Base-by-base conservation (phyloP, 768 basidiomycete species). In the Lactarius indigo region DNA sequence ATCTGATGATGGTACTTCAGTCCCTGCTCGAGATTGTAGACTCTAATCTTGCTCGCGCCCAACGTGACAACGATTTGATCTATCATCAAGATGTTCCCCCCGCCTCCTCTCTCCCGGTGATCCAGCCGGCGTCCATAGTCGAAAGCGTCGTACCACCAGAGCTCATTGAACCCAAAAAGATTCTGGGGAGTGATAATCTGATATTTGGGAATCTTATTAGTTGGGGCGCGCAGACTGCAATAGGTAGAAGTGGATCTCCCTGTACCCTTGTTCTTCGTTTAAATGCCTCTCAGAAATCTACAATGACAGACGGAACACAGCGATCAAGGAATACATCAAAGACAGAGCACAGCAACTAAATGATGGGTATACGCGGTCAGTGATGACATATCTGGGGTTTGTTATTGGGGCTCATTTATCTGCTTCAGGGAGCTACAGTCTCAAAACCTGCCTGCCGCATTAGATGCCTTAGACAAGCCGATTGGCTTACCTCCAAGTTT, bases 31-130 rank as follows among this genome's bases (percentile, higher is more conserved):
- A 89, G 56, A 87, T 80, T 9, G 79, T 97, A 30, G 84, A 89
- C 70, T 86, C 84, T 60, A 84, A 86, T 63, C 76, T 91, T 39
- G 76, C 80, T 5, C 84, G 92, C 17, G 92, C 96, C 0, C 85
- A 89, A 69, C 85, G 93, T 37, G 96, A 98, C 76, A 99, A 99
- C 75, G 91, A 96, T 76, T 79, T 97, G 8, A 97, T 99, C 44
- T 99, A 98, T 78, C 94, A 97, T 71, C 84, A 92, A 59, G 89
- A 92, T 64, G 81, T 96, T 1, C 94, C 96, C 1, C 79, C 94
- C 0, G 72, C 84, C 5, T 85, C 89, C 2, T 83, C 88, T 18
- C 83, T 97, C 8, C 78, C 87, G 0, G 74, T 82, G 0, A 87
- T 98, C 59, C 79, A 81, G 35, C 86, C 86, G 42, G 85, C 87